Base-by-base conservation (phyloP, 2,329 filamentous ascomycete genomes). In the Nannizziopsis barbatae region DNA sequence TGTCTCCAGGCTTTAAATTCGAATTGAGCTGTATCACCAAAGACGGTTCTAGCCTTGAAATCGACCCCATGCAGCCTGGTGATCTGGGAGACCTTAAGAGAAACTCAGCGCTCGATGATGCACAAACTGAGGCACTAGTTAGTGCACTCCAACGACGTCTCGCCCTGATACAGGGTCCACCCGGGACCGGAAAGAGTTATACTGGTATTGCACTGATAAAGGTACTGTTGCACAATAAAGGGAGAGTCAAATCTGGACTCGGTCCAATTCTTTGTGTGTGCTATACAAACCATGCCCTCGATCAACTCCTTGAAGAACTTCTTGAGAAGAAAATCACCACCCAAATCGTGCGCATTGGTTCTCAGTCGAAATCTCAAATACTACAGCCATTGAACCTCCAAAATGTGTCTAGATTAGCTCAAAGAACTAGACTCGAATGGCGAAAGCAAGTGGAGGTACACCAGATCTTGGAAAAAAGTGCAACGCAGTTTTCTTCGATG, bases 101-200 rank as follows among this genome's bases (percentile, higher is more conserved):
- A 0, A 56, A 60, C 10, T 71, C 75, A 0, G 65, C 59, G 0
- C 69, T 84, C 0, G 80, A 84, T 53, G 47, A 56, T 0, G 71
- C 69, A 12, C 50, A 50, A 35, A 39, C 48, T 10, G 11, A 17
- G 9, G 47, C 43, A 12, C 32, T 49, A 8, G 30, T 43, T 8
- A 55, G 62, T 66, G 73, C 6, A 31, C 2, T 9, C 9, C 35
- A 37, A 12, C 14, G 14, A 37, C 5, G 35, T 37, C n/a, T 0
- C 57, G 84, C 0, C 38, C 62, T 0, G 67, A 65, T 84, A 10
- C 81, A 86, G 64, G 83, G 82, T 0, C 82, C 81, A 0, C 82
- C 82, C 0, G 82, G 82, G 0, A 86, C 82, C 0, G 82, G 83
- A 0, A 86, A 86, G 58, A 75, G 71, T 3, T 84, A 74, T 53